Evolutionary conservation across 805 yeast species (phyloP), one percentile per base, ranked within the genome.

Genomic region (Maudiozyma turicensis): DNA sequence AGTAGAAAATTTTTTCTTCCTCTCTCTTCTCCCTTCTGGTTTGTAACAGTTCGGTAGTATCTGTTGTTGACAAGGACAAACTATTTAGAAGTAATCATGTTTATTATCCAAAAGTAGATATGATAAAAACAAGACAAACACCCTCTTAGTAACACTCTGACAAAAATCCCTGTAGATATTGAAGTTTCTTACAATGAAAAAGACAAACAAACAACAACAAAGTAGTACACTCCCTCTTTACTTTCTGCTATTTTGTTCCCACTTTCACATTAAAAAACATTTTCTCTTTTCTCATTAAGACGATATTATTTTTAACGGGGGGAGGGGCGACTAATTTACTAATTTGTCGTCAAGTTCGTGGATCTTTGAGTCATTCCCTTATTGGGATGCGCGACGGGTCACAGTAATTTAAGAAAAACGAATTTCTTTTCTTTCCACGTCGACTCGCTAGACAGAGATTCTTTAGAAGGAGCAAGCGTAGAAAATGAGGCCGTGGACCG

Each of bases 61-160:
- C 1, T 35, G 38, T 35, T 35, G 38, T 35, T 35, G 38, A 35
- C 38, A 35, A 35, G 38, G 38, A 35, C 38, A 38, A 38, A 15
- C 40, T 20, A 13, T 38, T 14, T 13, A 38, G 40, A 14, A 20
- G 40, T 14, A 40, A 40, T 28, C 43, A 40, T 42, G 44, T 42
- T 42, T 42, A 42, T 42, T 42, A 31, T 42, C 44, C 44, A 42
- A 11, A 42, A 31, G 11, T n/a, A 42, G 44, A 14, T 26, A 42
- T 35, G 38, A 35, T 35, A 35, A 35, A n/a, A 35, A 35, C 38
- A 35, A 35, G 38, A 35, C 14, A 35, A 14, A 35, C 38, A n/a
- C 11, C 15, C 15, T 20, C 26, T 20, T 20, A 3, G 26, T 20
- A 3, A 20, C 26, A 20, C 26, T 20, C 26, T 20, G 26, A 20